Conservation (phyloP, 1,284 basidiomycete genomes). For the Rhodotorula sp. region DNA sequence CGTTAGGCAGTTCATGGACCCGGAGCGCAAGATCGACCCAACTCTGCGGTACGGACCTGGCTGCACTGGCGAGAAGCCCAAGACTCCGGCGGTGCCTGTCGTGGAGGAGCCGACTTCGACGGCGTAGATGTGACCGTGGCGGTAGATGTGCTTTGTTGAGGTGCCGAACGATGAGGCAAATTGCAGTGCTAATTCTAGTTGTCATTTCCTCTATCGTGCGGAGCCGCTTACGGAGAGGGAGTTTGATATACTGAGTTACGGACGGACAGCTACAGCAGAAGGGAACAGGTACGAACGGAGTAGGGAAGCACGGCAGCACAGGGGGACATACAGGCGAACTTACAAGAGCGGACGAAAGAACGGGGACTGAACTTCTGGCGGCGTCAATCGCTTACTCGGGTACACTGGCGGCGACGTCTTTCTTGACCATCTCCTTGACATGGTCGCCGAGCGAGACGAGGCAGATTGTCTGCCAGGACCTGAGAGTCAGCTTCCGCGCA, state of each 20-base stretch:
- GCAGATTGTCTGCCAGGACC: constrained; percentile 61
- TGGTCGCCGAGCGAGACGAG: constrained; percentile 38
- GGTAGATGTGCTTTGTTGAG: no score
- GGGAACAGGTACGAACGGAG: no score
- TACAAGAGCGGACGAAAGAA: no score
- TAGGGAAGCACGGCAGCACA: no score
- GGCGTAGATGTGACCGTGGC: background rate
- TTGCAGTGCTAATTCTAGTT: no score
- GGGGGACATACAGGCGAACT: no score
- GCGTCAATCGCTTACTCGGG: background rate
- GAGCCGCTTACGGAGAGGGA: no score
- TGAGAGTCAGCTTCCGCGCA: background rate
- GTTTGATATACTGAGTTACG: no score
- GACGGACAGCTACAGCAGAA: no score
- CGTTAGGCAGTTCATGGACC: constrained; percentile 79
- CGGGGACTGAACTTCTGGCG: no score
- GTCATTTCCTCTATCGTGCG: no score
- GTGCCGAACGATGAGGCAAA: no score
- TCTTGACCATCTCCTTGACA: constrained; percentile 26
- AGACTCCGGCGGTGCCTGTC: background rate
- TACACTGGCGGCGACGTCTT: constrained; percentile 12
- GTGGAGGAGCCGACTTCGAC: background rate
- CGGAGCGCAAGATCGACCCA: constrained; percentile 68
- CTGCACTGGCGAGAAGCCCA: constrained; percentile 27
- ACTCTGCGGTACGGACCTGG: constrained; percentile 31